Evolutionary conservation across 331 rosid genomes (phyloP).

Genomic region (Malus hybrid): DNA sequence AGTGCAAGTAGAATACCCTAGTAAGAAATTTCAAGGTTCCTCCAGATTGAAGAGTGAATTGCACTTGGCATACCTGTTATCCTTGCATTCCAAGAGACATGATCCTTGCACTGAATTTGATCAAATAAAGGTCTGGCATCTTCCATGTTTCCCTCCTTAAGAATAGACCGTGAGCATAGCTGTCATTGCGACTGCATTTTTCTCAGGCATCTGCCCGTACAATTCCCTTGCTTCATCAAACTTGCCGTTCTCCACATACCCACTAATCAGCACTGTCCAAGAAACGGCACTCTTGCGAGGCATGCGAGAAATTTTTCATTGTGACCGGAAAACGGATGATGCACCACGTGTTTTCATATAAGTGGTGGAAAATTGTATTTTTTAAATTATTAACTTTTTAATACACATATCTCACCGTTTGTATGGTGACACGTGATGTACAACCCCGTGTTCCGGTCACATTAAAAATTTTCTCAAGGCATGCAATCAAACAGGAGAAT

Average conservation of each 20-base stretch:
- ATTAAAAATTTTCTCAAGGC: not conserved
- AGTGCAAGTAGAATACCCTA: not conserved
- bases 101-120: slow-evolving; percentile 26
- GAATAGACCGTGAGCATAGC: slow-evolving; percentile 46
- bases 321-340: no score
- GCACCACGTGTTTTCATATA: no score
- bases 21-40: not conserved
- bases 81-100: slow-evolving; percentile 47
- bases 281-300: slow-evolving; percentile 28
- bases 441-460: no score
- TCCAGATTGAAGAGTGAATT: not conserved
- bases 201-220: slow-evolving; percentile 38
- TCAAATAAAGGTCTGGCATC: slow-evolving; percentile 40
- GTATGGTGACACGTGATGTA: no score
- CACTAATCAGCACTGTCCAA: slow-evolving; percentile 49
- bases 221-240: slow-evolving; percentile 39
- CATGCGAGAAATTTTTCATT: slow-evolving; percentile 1
- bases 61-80: slow-evolving; percentile 29
- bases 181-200: slow-evolving; percentile 29
- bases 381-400: no score
- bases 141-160: slow-evolving; percentile 40
- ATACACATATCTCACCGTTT: no score
- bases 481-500: slow-evolving; percentile 24
- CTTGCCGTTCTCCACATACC: slow-evolving; percentile 38
- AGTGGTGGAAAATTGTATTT: no score